A percentile compares a stretch with the other conserved stretches of the same genome.
Conservation (phyloP, 805 yeast genomes). For the Naumovozyma baii region DNA sequence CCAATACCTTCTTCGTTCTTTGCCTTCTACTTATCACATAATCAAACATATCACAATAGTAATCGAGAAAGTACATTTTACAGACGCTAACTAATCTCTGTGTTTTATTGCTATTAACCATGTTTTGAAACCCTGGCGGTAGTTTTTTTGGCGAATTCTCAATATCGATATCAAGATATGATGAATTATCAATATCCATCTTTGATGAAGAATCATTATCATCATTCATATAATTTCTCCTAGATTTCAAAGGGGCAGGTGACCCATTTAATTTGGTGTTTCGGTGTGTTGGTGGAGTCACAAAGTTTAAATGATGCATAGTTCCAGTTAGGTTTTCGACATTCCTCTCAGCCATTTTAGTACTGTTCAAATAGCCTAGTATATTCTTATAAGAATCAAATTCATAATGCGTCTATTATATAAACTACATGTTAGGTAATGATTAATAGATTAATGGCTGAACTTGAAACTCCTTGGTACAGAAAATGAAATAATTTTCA, state of each 20-base stretch:
- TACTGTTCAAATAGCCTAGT: no score
- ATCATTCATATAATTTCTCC: slow-evolving; percentile 15
- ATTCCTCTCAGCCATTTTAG: slow-evolving; percentile 23
- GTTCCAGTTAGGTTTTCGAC: slow-evolving; percentile 29
- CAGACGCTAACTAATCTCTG: slow-evolving; percentile 83
- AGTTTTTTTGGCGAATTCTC: slow-evolving; percentile 29
- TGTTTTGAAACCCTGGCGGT: slow-evolving; percentile 40
- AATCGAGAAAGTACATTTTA: slow-evolving; percentile 87
- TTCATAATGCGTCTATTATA: no score
- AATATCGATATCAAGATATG: slow-evolving; percentile 18
- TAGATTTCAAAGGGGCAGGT: slow-evolving; percentile 27
- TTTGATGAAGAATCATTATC: slow-evolving; percentile 26
- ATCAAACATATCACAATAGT: slow-evolving; percentile 92
- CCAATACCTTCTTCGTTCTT: slow-evolving; percentile 62
- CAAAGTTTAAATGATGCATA: slow-evolving; percentile 25
- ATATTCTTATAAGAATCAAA: no score
- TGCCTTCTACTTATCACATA: slow-evolving; percentile 81
- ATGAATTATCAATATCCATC: slow-evolving; percentile 28
- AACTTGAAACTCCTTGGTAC: no score
- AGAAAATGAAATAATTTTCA: no score
- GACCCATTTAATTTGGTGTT: slow-evolving; percentile 6
- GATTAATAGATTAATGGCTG: no score
- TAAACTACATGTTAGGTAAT: no score
- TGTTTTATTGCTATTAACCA: slow-evolving; percentile 65
- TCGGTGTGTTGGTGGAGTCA: slow-evolving; percentile 17